phyloP scores from a whole-genome alignment of 495 filamentous ascomycete species.

The Penicillium fimorum region DNA sequence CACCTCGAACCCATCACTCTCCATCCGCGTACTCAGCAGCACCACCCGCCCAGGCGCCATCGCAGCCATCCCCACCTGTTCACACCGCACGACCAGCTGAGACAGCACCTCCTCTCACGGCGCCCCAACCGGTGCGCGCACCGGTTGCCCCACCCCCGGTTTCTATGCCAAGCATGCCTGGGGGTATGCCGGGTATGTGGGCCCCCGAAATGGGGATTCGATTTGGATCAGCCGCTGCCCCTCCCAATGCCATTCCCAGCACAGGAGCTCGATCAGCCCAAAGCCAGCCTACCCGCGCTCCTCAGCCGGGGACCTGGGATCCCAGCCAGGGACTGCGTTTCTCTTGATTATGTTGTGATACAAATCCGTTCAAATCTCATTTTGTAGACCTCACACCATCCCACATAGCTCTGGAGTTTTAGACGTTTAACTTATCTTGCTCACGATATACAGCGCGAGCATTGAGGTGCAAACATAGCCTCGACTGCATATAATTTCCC shows the following conservation, averaged over 20 bases:
- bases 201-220: constrained; percentile 76
- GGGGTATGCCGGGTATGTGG: constrained; percentile 58
- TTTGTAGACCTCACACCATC: neutral
- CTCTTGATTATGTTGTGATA: constrained; percentile 34
- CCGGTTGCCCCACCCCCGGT: constrained; percentile 54
- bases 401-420: constrained; percentile 7
- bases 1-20: constrained; percentile 23
- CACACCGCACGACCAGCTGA: constrained; percentile 19
- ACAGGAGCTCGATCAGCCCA: constrained; percentile 17
- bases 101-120: constrained; percentile 44
- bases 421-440: neutral
- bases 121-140: constrained; percentile 53
- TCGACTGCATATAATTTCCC: neutral
- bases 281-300: constrained; percentile 19
- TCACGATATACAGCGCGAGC: constrained; percentile 1
- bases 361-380: neutral
- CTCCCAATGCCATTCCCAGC: constrained; percentile 17
- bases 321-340: constrained; percentile 62
- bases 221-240: constrained; percentile 48
- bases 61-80: constrained; percentile 36
- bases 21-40: constrained; percentile 22
- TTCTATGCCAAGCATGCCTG: constrained; percentile 37
- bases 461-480: neutral
- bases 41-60: constrained; percentile 28
- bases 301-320: constrained; percentile 53